Percentiles rank a stretch among this genome's conserved stretches.
phyloP scores from a whole-genome alignment of 495 filamentous ascomycete species.

The Aspergillus asperescens region DNA sequence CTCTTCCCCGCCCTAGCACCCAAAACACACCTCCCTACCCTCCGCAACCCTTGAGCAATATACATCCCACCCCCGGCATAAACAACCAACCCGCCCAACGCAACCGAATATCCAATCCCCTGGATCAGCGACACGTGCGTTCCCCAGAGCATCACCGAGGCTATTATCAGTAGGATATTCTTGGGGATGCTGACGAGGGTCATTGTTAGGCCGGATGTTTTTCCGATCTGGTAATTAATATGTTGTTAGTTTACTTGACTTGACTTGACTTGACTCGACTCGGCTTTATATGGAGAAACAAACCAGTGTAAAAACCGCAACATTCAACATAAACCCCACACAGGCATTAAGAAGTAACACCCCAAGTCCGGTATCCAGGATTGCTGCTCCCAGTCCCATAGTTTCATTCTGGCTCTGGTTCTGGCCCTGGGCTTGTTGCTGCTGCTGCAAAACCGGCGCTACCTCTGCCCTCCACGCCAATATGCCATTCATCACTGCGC shows the following conservation, averaged over 20 bases:
- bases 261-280: too few species aligned
- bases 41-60: not conserved
- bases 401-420: not conserved
- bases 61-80: constrained; percentile 1
- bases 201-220: constrained; percentile 70
- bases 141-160: constrained; percentile 60
- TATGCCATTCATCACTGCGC: constrained; percentile 67
- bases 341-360: constrained; percentile 60
- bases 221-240: constrained; percentile 53
- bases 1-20: too few species aligned
- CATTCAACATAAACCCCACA: constrained; percentile 74
- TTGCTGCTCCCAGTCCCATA: not conserved
- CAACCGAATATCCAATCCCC: not conserved
- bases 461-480: constrained; percentile 59
- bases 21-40: too few species aligned
- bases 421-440: too few species aligned
- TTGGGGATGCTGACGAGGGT: constrained; percentile 73
- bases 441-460: constrained; percentile 47
- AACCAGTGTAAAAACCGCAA: constrained; percentile 71
- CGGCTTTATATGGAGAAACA: too few species aligned
- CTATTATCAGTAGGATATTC: constrained; percentile 65
- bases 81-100: constrained; percentile 1
- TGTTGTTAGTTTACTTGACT: too few species aligned
- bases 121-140: constrained; percentile 26
- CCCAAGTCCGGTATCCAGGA: constrained; percentile 47